Base-by-base conservation (phyloP, 1,139 yeast genomes). In the Blastobotrys aristatus region DNA sequence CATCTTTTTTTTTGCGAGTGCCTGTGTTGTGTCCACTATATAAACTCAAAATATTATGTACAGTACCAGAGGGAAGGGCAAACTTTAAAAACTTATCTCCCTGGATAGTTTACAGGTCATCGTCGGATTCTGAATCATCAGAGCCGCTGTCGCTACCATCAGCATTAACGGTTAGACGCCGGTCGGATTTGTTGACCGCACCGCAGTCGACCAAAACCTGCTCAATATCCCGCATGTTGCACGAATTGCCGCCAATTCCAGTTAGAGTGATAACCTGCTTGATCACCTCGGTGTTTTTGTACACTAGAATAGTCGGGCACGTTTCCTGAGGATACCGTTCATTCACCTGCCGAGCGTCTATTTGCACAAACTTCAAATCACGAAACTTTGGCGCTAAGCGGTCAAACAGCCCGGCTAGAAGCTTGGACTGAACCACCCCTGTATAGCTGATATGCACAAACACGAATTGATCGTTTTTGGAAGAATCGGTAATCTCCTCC, bases 311-410 rank as follows among this genome's bases (percentile, higher is more conserved):
- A 0, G 98, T 94, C 1, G 99, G 99, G 59, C 96, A 85, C 67
- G 87, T 90, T 35, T 77, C 66, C 27, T 87, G 90, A 0, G 97
- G 97, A 64, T 90, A 92, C 62, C 83, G 81, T 60, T 90, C 97
- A 54, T 90, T 85, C 50, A 96, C 95, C 65, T 96, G 80, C 53
- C 79, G 75, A 18, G 87, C 96, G 13, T 87, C 84, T 44, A 92
- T 92, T 57, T 92, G 96, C 39, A 90, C 92, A 61, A 92, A 84
- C 67, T 92, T 92, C 59, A 92, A 68, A 58, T 92, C 96, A n/a
- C 57, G 49, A 53, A 66, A 69, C 47, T 61, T 59, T 10, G 62
- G 63, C 4, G 73, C 72, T 1, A 58, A 53, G n/a, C 68, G 57
- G 21, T 49, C 64, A 52, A 84, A 73, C 26, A 85, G 62, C 1